phyloP scores from a whole-genome alignment of 1,284 basidiomycete genomes.

The Coniophora puteana region DNA sequence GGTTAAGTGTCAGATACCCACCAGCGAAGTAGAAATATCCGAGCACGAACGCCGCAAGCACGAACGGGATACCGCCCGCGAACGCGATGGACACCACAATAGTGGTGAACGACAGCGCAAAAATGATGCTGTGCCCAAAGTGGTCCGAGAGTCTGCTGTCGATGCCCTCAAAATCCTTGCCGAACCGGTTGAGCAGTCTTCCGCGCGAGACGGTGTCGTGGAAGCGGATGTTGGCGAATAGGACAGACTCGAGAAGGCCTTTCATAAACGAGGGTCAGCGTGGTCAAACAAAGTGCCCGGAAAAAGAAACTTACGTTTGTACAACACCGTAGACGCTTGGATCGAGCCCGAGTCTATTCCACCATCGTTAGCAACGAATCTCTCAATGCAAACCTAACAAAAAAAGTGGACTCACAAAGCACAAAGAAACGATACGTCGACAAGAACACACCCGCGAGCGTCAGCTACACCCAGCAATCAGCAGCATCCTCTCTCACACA shows the following conservation, averaged over 20 bases:
- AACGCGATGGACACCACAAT: constrained; percentile 76
- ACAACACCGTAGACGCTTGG: constrained; percentile 65
- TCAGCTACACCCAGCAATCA: too few species aligned
- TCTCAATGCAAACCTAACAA: constrained; percentile 1
- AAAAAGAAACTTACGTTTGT: constrained; percentile 48
- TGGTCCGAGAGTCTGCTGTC: constrained; percentile 87
- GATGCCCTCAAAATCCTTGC: constrained; percentile 92
- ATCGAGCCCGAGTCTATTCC: constrained; percentile 73
- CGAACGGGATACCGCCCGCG: constrained; percentile 77
- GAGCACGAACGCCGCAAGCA: constrained; percentile 58
- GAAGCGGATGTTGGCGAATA: constrained; percentile 91
- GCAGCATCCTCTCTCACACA: neutral
- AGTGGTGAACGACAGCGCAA: constrained; percentile 52
- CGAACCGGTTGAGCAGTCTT: constrained; percentile 84
- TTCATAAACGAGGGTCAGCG: too few species aligned
- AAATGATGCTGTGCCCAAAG: constrained; percentile 75
- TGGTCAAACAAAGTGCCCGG: neutral
- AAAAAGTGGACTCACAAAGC: constrained; percentile 50
- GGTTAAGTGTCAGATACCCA: constrained; percentile 32
- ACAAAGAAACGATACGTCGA: constrained; percentile 66
- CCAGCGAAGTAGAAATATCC: constrained; percentile 68
- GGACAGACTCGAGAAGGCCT: constrained; percentile 77
- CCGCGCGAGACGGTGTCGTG: constrained; percentile 91
- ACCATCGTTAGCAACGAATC: too few species aligned
- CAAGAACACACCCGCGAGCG: constrained; percentile 50